Evolutionary conservation across 768 basidiomycete species (phyloP).

Genomic region (Cantharellus anzutake): DNA sequence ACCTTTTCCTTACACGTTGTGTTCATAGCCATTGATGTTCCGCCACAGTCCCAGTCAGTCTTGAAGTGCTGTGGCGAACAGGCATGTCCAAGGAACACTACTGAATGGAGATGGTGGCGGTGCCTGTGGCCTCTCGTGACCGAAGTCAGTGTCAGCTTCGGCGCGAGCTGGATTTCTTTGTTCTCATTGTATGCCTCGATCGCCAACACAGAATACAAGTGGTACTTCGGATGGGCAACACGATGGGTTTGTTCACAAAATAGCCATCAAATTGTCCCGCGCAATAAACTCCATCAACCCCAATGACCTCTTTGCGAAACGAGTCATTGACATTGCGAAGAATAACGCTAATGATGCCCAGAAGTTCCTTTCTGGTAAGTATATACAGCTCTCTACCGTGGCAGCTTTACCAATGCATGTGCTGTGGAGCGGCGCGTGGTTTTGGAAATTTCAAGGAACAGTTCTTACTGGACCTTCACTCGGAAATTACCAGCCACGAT

Average conservation of each 20-base stretch:
- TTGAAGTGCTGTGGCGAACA: too few species aligned
- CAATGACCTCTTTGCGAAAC: conserved; percentile 61
- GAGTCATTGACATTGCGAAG: conserved; percentile 66
- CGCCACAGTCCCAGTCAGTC: too few species aligned
- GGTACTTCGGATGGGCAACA: not conserved
- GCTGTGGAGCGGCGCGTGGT: conserved; percentile 38
- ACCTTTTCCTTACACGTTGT: too few species aligned
- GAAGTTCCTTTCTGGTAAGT: conserved; percentile 49
- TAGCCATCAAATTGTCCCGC: conserved; percentile 65
- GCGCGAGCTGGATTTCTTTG: too few species aligned
- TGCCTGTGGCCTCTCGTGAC: too few species aligned
- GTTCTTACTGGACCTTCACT: conserved; percentile 59
- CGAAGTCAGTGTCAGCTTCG: too few species aligned
- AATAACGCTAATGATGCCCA: conserved; percentile 30
- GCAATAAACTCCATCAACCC: conserved; percentile 64
- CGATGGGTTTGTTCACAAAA: conserved; percentile 34
- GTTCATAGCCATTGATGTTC: too few species aligned
- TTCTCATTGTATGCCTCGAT: too few species aligned
- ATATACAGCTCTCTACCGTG: not conserved
- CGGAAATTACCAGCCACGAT: conserved; percentile 54
- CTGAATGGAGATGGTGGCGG: too few species aligned
- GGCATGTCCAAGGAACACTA: too few species aligned
- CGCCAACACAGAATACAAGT: too few species aligned
- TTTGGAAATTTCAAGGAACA: conserved; percentile 79
- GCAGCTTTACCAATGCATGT: not conserved